These are phyloP conservation scores for Ganoderma boninense DNA, from an alignment of 1,284 basidiomycete genomes.

Conservation along the genomic window DNA sequence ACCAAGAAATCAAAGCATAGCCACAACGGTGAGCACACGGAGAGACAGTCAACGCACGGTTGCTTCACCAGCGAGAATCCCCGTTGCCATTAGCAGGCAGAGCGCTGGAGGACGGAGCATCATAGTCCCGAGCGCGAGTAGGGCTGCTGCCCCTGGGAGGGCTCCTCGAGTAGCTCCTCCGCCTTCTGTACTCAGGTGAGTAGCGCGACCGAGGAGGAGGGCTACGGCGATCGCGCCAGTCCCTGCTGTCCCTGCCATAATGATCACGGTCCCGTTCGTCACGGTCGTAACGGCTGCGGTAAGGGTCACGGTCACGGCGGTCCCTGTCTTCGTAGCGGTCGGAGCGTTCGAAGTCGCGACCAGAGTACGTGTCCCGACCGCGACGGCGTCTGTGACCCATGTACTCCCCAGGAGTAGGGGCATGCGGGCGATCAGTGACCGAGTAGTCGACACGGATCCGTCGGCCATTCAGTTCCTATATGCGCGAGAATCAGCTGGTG, in stretches of 20 bases:
- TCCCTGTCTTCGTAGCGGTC: constrained; percentile 56
- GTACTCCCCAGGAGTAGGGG: constrained; percentile 97
- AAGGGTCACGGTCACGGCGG: constrained; percentile 58
- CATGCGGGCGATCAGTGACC: constrained; percentile 92
- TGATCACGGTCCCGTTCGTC: constrained; percentile 63
- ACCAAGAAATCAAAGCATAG: constrained; percentile 32
- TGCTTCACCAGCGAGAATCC: constrained; percentile 42
- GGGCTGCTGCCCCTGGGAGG: constrained; percentile 82
- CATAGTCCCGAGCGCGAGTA: constrained; percentile 54
- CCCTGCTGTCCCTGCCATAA: constrained; percentile 50
- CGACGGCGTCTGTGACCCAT: constrained; percentile 90
- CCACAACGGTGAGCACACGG: constrained; percentile 27
- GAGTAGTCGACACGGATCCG: constrained; percentile 97
- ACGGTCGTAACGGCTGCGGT: constrained; percentile 47
- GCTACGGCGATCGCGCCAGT: constrained; percentile 70
- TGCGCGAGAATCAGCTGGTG: constrained; percentile 23
- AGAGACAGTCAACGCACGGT: constrained; percentile 30
- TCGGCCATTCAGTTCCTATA: constrained; percentile 91
- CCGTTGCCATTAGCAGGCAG: constrained; percentile 38
- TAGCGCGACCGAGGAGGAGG: constrained; percentile 70
- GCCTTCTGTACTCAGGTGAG: constrained; percentile 78
- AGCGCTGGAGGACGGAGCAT: constrained; percentile 39
- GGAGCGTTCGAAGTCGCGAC: constrained; percentile 40
- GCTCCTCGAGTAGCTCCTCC: constrained; percentile 80
- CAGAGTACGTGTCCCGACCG: constrained; percentile 62